A percentile compares a stretch with the other conserved stretches of the same genome.
phyloP scores from a whole-genome alignment of 768 basidiomycete genomes.

The Russula ochroleuca region DNA sequence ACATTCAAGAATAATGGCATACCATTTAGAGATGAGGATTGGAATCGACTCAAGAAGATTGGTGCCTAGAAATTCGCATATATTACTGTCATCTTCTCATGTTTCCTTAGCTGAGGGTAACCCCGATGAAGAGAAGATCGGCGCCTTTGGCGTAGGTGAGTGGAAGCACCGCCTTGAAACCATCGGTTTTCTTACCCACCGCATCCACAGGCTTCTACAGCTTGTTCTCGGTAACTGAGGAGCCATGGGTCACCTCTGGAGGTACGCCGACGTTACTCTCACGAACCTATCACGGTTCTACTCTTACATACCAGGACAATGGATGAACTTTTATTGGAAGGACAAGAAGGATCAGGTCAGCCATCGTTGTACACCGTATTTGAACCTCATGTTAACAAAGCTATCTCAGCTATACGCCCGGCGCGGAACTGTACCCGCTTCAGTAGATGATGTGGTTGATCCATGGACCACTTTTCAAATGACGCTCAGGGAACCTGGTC shows the following conservation, averaged over 20 bases:
- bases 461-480: conserved; percentile 90
- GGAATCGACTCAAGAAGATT: conserved; percentile 87
- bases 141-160: conserved; percentile 86
- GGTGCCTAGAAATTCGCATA: conserved; percentile 38
- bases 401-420: conserved; percentile 67
- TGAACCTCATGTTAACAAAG: conserved; percentile 3
- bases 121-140: conserved; percentile 91
- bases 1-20: conserved; percentile 86
- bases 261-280: conserved; percentile 41
- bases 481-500: conserved; percentile 72
- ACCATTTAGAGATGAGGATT: conserved; percentile 78
- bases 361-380: not conserved
- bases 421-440: conserved; percentile 56
- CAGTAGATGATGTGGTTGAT: conserved; percentile 34
- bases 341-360: conserved; percentile 82
- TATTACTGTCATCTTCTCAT: not conserved
- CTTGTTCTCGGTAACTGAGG: conserved; percentile 77
- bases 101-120: conserved; percentile 72
- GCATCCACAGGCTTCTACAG: conserved; percentile 60
- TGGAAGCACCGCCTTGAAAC: not conserved
- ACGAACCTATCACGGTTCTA: conserved; percentile 26
- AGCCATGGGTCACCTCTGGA: conserved; percentile 79
- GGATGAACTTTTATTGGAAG: conserved; percentile 98
- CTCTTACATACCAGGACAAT: conserved; percentile 52
- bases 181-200: not conserved